Evolutionary conservation across 2,329 filamentous ascomycete species (phyloP), one percentile per base, ranked within the genome.

Genomic region (Tympanopsis confertula): DNA sequence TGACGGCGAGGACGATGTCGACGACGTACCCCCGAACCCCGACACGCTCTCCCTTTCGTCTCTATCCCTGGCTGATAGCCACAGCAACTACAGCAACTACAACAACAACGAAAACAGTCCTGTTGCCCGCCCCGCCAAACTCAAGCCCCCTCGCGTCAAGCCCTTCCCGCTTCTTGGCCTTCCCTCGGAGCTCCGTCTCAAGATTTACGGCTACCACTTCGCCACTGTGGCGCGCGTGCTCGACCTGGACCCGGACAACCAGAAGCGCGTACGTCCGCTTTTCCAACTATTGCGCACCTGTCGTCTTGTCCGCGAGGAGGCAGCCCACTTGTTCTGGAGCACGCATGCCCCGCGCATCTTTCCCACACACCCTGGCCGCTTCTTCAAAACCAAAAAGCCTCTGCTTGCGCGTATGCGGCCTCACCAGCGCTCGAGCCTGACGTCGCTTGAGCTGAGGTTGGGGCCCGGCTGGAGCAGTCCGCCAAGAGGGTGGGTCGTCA

Each of bases 381-480:
- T 80, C 57, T 83, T 83, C 62, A 81, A 85, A 58, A 78, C 76
- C 20, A 84, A 84, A 59, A 74, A 74, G 46, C 82, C 82, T 1
- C 63, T 88, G 0, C 64, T 88, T 19, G 70, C 78, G 4, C 75
- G 82, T 14, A 57, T 88, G 39, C 74, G 75, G 15, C 57, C 71
- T 0, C 62, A 59, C 20, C 78, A 82, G 52, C 71, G 80, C 22
- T 59, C 62, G 13, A 68, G 61, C 35, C 65, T 88, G 33, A 77
- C 69, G 1, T 71, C 71, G 0, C 59, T 88, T 3, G 78, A 88
- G 55, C 57, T 88, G 38, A 72, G 82, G 3, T 63, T 88, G 0
- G 83, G 83, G 0, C 82, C 82, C 0, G 82, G 82, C 15, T 88
- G 80, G 74, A 76, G 65, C 42, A 71, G 71, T 40, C 82, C 83